Evolutionary conservation across 495 filamentous ascomycete species (phyloP).

Genomic region (Trichoderma asperelloides): DNA sequence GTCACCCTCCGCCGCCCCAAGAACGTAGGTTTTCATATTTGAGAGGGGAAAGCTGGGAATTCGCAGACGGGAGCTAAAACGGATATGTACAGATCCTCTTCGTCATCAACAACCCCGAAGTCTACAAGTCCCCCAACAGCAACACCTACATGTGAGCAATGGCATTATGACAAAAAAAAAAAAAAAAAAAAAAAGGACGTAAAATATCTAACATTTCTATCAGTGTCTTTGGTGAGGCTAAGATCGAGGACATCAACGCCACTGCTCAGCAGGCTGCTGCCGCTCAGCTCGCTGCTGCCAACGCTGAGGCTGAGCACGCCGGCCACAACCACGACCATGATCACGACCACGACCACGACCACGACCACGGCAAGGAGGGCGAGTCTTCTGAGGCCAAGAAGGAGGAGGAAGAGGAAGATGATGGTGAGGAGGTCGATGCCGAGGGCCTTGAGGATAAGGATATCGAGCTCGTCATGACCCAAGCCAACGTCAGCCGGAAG

Average conservation of each 20-base stretch:
- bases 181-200: background rate
- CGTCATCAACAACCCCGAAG: conserved; percentile 98
- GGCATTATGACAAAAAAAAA: background rate
- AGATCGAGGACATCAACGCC: conserved; percentile 98
- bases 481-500: conserved; percentile 91
- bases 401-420: conserved; percentile 80
- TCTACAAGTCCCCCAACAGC: conserved; percentile 96
- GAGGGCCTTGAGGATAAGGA: conserved; percentile 94
- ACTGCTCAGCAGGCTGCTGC: conserved; percentile 90
- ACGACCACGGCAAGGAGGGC: conserved; percentile 66
- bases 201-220: background rate
- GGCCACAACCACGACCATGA: conserved; percentile 60
- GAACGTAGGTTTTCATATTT: conserved; percentile 62
- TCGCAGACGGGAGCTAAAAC: conserved; percentile 20
- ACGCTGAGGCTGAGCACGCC: conserved; percentile 42
- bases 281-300: conserved; percentile 74
- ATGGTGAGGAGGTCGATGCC: conserved; percentile 92
- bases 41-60: background rate
- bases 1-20: conserved; percentile 96
- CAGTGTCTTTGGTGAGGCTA: conserved; percentile 99
- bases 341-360: conserved; percentile 50
- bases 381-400: conserved; percentile 65
- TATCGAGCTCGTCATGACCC: conserved; percentile 97
- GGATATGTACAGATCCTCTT: conserved; percentile 70
- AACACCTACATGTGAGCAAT: conserved; percentile 94